Evolutionary conservation across 306 rosid species (phyloP).

Genomic region (Sophora flavescens): DNA sequence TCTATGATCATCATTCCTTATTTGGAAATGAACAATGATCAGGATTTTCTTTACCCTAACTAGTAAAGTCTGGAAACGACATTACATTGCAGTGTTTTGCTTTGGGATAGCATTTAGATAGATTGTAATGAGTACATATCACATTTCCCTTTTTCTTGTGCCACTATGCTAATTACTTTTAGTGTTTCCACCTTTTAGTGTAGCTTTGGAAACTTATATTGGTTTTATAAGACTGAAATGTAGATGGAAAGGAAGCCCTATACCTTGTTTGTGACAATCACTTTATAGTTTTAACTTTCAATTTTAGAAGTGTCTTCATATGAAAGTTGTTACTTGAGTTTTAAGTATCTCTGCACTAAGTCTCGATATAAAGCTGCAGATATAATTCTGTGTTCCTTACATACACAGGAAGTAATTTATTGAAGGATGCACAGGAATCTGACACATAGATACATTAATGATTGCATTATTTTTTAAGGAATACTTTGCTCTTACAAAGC

Average conservation of each 20-base stretch:
- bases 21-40: conserved; percentile 18
- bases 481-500: neutral
- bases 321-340: conserved; percentile 6
- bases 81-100: conserved; percentile 11
- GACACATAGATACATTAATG: neutral
- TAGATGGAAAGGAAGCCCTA: neutral
- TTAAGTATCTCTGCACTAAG: neutral
- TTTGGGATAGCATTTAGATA: conserved; percentile 19
- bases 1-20: neutral
- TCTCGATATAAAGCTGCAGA: neutral
- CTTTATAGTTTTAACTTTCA: neutral
- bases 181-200: neutral
- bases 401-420: conserved; percentile 15
- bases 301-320: neutral
- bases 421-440: too few species aligned
- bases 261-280: neutral
- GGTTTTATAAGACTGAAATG: neutral
- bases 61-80: neutral
- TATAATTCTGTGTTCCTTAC: neutral
- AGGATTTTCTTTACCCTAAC: conserved; percentile 2
- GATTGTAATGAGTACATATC: neutral
- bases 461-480: conserved; percentile 1
- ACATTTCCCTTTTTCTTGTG: too few species aligned
- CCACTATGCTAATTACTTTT: neutral
- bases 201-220: conserved; percentile 7